Base-by-base conservation (phyloP, 1,139 yeast species). In the Saccharomyces hybrid region DNA sequence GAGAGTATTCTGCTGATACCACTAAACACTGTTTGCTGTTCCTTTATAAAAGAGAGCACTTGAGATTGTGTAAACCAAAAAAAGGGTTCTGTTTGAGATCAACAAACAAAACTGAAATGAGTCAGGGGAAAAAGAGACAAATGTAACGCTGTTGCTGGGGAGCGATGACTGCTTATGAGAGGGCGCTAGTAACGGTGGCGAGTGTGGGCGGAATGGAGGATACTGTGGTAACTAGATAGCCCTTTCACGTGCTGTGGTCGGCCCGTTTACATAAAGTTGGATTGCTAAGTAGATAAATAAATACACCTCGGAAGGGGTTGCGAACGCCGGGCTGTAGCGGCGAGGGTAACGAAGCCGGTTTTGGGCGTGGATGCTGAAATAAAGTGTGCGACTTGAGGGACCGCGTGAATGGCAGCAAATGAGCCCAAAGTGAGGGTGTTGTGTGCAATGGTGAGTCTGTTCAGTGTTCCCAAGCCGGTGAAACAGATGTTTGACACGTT, bases 401-500 rank as follows among this genome's bases (percentile, higher is more conserved):
- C 42, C 6, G 19, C 24, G 19, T 29, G 21, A 6, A 21, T n/a
- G 27, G 7, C 6, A 24, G 12, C 19, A 5, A 24, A 8, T 38
- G 19, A 16, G 6, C 9, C 24, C 11, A 38, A 16, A 38, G 16
- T 16, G 44, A 38, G 16, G 44, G 12, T 16, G 7, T 38, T 16
- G 12, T 38, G 24, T 12, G 19, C 44, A 38, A 38, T 38, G 44
- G 44, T 38, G 9, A 8, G 24, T 38, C 4, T 16, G 9, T 38
- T 38, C 12, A 38, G 24, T 38, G 53, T 55, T n/a, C 58, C 58
- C 8, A 38, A 42, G 12, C 58, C 61, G 6, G 53, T 62, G 14
- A 57, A 56, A 47, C 26, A 49, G 14, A 16, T 60, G 11, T 62
- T 62, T 47, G 58, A 58, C 24, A 50, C 55, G 24, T 58, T 62